These are phyloP conservation scores for Elaeagnus macrophylla DNA, from an alignment of 306 rosid genomes.

Conservation along the genomic window DNA sequence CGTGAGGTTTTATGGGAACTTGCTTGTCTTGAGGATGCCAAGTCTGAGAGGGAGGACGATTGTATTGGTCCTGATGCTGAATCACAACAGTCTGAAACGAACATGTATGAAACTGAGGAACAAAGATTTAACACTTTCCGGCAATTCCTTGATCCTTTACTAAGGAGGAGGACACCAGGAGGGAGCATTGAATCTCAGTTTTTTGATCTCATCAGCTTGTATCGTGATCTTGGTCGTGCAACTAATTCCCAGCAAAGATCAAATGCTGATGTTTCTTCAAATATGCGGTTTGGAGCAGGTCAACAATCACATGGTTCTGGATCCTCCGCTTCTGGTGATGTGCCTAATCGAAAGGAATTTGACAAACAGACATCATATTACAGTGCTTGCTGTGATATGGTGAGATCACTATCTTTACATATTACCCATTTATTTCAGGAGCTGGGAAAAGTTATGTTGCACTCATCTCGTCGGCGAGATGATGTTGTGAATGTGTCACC, in stretches of 20 bases:
- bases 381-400: conserved; percentile 78
- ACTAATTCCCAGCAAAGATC: conserved; percentile 55
- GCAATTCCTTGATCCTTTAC: conserved; percentile 84
- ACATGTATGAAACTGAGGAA: conserved; percentile 66
- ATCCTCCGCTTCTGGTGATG: conserved; percentile 43
- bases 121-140: conserved; percentile 85
- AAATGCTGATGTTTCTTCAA: conserved; percentile 43
- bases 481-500: conserved; percentile 67
- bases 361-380: conserved; percentile 66
- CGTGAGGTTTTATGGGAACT: conserved; percentile 89
- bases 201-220: conserved; percentile 79
- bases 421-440: conserved; percentile 89
- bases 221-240: conserved; percentile 83
- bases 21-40: conserved; percentile 72
- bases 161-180: conserved; percentile 79
- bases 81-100: conserved; percentile 53
- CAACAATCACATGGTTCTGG: conserved; percentile 43
- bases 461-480: conserved; percentile 91
- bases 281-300: conserved; percentile 39
- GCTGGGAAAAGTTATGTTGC: conserved; percentile 81
- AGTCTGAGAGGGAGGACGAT: conserved; percentile 60
- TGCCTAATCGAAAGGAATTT: conserved; percentile 44
- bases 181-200: conserved; percentile 93
- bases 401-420: conserved; percentile 86
- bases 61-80: conserved; percentile 50